Percentiles rank a stretch among this genome's conserved stretches.
These are phyloP conservation scores for Rutidosis leptorrhynchoides DNA, from an alignment of 129 eudicot species.

Conservation along the genomic window DNA sequence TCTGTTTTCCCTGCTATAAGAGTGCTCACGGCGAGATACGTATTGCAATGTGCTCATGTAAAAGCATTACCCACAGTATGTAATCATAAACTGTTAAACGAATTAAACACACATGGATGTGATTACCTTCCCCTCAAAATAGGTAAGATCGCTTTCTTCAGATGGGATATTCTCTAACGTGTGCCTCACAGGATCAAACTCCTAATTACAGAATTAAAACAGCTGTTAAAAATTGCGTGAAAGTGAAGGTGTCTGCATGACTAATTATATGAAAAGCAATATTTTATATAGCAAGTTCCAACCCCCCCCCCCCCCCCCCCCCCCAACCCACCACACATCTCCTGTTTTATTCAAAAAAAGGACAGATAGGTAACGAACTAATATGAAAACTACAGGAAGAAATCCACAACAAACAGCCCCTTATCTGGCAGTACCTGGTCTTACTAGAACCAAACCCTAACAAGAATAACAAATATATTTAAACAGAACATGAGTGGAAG, in stretches of 20 bases:
- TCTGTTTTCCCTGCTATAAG: conserved; percentile 9
- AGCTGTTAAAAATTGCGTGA: conserved; percentile 23
- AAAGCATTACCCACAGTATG: neutral
- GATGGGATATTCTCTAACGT: conserved; percentile 71
- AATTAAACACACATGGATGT: neutral
- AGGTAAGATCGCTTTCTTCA: conserved; percentile 62
- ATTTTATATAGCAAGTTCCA: too few species aligned
- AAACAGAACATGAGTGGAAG: neutral
- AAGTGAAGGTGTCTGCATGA: conserved; percentile 10
- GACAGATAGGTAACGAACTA: neutral
- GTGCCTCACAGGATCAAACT: conserved; percentile 82
- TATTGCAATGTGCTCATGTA: neutral
- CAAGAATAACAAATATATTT: neutral
- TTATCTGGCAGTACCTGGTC: neutral
- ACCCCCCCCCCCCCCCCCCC: neutral
- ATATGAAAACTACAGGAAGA: neutral
- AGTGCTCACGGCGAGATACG: conserved; percentile 1
- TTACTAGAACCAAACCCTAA: neutral
- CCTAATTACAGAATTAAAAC: conserved; percentile 41
- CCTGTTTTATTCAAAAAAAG: too few species aligned
- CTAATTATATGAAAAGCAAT: conserved; percentile 9
- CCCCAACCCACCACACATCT: too few species aligned
- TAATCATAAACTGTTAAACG: neutral
- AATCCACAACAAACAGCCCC: neutral
- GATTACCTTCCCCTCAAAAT: conserved; percentile 72